phyloP scores from a whole-genome alignment of 441 rosid species.

The Geranium incanum region DNA sequence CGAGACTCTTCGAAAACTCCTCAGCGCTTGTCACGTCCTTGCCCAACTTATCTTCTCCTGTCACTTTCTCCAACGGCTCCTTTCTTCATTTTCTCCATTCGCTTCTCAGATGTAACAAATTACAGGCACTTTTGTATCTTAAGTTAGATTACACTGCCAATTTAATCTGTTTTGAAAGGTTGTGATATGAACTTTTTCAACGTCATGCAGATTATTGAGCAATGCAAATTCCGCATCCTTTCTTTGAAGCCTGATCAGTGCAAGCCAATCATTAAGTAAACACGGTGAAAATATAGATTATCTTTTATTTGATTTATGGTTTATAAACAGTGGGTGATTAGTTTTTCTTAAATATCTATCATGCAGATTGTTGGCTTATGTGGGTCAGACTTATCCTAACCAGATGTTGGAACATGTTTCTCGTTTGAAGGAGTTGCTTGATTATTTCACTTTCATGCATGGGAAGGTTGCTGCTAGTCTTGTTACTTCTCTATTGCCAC shows the following conservation, averaged over 20 bases:
- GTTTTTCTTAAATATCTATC: slow-evolving; percentile 17
- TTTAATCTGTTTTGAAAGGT: neutral
- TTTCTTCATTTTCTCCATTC: too few relatives aligned
- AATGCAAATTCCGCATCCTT: slow-evolving; percentile 65
- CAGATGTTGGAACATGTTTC: slow-evolving; percentile 55
- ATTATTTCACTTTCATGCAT: slow-evolving; percentile 68
- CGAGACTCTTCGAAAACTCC: too few relatives aligned
- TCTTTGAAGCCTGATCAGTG: slow-evolving; percentile 60
- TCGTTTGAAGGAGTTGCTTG: slow-evolving; percentile 68
- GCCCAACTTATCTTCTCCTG: too few relatives aligned
- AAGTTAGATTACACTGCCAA: neutral
- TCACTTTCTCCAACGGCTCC: too few relatives aligned
- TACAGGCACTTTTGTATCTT: neutral
- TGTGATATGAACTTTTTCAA: neutral
- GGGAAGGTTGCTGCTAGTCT: slow-evolving; percentile 52
- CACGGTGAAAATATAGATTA: neutral
- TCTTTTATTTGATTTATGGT: slow-evolving; percentile 13
- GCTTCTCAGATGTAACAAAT: neutral
- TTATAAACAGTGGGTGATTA: neutral
- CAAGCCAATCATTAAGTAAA: slow-evolving; percentile 51
- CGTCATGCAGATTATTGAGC: slow-evolving; percentile 64
- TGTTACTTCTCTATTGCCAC: slow-evolving; percentile 55
- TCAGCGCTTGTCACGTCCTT: too few relatives aligned
- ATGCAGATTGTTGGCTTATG: slow-evolving; percentile 51
- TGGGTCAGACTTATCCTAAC: slow-evolving; percentile 47